A percentile compares a stretch with the other conserved stretches of the same genome.
phyloP scores from a whole-genome alignment of 192 early-diverging fungal genomes.

The Obelidium mucronatum region DNA sequence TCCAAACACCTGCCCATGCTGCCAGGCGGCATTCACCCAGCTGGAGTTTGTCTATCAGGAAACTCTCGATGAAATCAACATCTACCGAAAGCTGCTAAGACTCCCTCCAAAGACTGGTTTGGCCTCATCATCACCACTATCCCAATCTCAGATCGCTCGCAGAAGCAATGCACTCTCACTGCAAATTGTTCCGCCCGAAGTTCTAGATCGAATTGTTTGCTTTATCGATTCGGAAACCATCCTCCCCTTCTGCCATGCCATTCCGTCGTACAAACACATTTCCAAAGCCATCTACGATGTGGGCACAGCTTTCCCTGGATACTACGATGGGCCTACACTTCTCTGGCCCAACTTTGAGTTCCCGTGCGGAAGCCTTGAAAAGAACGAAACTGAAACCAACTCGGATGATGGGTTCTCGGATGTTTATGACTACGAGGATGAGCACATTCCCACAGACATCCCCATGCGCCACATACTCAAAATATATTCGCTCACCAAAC shows the following conservation, averaged over 20 bases:
- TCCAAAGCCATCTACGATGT: constrained; percentile 14
- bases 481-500: not conserved
- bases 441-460: not conserved
- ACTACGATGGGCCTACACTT: not conserved
- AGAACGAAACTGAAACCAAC: not conserved
- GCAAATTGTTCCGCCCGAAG: not conserved
- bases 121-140: not conserved
- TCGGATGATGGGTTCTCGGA: not conserved
- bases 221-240: not conserved
- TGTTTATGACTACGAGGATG: not conserved
- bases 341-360: not conserved
- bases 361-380: not conserved
- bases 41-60: not conserved
- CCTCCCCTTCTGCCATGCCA: not conserved
- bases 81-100: constrained; percentile 10
- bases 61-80: constrained; percentile 12
- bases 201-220: constrained; percentile 7
- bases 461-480: not conserved
- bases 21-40: not conserved
- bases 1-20: not conserved
- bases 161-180: not conserved
- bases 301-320: not conserved
- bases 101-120: not conserved
- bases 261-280: not conserved
- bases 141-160: not conserved